phyloP scores from a whole-genome alignment of 1,284 basidiomycete species.

The Takashimella tepidaria region DNA sequence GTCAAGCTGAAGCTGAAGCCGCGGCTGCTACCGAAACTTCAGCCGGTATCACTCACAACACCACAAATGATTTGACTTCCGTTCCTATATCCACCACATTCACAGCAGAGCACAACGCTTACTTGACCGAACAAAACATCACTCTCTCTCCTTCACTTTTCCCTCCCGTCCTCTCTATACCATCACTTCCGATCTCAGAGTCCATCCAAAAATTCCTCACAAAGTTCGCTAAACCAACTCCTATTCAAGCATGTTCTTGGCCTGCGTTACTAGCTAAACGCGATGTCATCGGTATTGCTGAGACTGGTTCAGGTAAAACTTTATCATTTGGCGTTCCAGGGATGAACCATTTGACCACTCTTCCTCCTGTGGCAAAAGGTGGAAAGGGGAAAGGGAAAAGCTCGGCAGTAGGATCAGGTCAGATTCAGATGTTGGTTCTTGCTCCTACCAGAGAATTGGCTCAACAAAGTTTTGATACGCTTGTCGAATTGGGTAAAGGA shows the following conservation, averaged over 20 bases:
- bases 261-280: constrained; percentile 73
- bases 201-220: constrained; percentile 60
- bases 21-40: constrained; percentile 20
- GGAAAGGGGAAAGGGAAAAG: constrained; percentile 36
- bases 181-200: constrained; percentile 60
- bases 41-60: constrained; percentile 27
- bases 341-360: constrained; percentile 55
- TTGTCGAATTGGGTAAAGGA: constrained; percentile 69
- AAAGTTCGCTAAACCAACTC: constrained; percentile 81
- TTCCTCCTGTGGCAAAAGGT: constrained; percentile 28
- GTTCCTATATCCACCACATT: constrained; percentile 18
- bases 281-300: constrained; percentile 94
- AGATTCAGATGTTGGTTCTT: constrained; percentile 74
- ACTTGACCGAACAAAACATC: constrained; percentile 67
- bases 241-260: constrained; percentile 96
- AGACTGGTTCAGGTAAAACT: constrained; percentile 97
- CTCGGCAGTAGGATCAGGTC: constrained; percentile 43
- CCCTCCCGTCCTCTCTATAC: constrained; percentile 72
- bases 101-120: constrained; percentile 55
- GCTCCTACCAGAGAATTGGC: constrained; percentile 93
- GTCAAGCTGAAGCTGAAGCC: constrained; percentile 27
- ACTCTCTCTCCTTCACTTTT: constrained; percentile 59
- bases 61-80: constrained; percentile 20
- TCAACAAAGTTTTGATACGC: constrained; percentile 85
- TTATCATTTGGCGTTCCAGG: constrained; percentile 88